These are phyloP conservation scores for Gyrodon lividus DNA, from an alignment of 768 basidiomycete species.

Conservation along the genomic window DNA sequence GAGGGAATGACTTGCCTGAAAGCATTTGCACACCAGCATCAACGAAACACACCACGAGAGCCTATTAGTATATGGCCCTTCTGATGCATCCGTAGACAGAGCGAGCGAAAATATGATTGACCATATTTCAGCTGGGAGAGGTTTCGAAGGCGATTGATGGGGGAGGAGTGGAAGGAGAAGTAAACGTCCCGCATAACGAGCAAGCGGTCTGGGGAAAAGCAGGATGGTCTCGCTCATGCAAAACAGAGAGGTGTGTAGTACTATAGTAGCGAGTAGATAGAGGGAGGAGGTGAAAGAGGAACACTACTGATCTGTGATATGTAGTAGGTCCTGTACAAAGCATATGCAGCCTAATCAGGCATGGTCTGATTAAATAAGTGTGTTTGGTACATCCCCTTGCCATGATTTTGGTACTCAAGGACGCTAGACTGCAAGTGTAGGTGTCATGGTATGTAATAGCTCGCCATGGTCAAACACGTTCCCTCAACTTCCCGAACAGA, in stretches of 20 bases:
- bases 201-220: conserved; percentile 68
- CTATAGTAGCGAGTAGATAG: background rate
- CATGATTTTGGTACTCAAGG: too few species aligned
- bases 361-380: too few species aligned
- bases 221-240: conserved; percentile 44
- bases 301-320: too few species aligned
- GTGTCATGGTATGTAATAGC: too few species aligned
- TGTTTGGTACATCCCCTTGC: too few species aligned
- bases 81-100: conserved; percentile 15
- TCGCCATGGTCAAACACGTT: too few species aligned
- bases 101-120: conserved; percentile 51
- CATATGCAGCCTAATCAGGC: too few species aligned
- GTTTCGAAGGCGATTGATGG: conserved; percentile 44
- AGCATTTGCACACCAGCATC: conserved; percentile 39
- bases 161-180: conserved; percentile 71
- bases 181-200: conserved; percentile 54
- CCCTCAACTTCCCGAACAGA: too few species aligned
- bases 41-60: conserved; percentile 26
- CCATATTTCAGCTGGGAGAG: conserved; percentile 75
- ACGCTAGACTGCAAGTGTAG: too few species aligned
- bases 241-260: too few species aligned
- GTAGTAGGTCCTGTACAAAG: too few species aligned
- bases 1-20: conserved; percentile 33
- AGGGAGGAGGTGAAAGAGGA: background rate
- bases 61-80: conserved; percentile 4